Evolutionary conservation across 805 yeast species (phyloP), one percentile per base, ranked within the genome.

Genomic region (Limtongozyma cylindracea): DNA sequence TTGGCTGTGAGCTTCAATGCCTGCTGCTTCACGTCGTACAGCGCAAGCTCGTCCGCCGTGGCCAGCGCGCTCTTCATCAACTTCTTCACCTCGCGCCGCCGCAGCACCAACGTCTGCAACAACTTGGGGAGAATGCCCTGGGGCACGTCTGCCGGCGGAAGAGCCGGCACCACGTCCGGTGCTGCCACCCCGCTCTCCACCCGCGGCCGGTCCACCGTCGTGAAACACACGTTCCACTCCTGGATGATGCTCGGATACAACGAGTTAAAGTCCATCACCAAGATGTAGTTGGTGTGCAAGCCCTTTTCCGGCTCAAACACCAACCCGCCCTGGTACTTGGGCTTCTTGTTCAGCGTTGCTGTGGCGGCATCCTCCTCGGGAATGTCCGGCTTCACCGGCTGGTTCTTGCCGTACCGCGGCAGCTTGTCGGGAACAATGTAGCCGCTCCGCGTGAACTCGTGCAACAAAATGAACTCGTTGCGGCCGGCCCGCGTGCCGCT

Each of bases 231-330:
- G 41, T 88, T 88, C 45, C 61, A 88, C 45, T 88, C 98, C 47
- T 88, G 98, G 33, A 88, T 88, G 38, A 88, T 84, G 29, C 93
- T 76, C 7, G 98, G 98, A 39, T 88, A 88, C 49, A 88, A 59
- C 21, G 94, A 78, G 48, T 88, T 88, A 68, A 88, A 88, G 49
- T 88, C 98, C 96, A 88, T 82, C 12, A 88, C 98, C 29, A 88
- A 47, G 3, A 80, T 61, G 39, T 71, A 76, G 31, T 77, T 72
- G 38, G 77, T 78, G 39, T 84, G 93, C 19, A 88, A 51, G 2
- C 98, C 98, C 39, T 72, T 78, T 36, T 76, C 94, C 1, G 98
- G 98, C 30, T 88, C 98, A 43, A 88, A 77, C 15, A 88, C 98
- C 31, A 78, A 56, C 41, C 98, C 94, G 54, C 94, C 94, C 39